Base-by-base conservation (phyloP, 1,284 basidiomycete species). In the Apiotrichum gamsii region DNA sequence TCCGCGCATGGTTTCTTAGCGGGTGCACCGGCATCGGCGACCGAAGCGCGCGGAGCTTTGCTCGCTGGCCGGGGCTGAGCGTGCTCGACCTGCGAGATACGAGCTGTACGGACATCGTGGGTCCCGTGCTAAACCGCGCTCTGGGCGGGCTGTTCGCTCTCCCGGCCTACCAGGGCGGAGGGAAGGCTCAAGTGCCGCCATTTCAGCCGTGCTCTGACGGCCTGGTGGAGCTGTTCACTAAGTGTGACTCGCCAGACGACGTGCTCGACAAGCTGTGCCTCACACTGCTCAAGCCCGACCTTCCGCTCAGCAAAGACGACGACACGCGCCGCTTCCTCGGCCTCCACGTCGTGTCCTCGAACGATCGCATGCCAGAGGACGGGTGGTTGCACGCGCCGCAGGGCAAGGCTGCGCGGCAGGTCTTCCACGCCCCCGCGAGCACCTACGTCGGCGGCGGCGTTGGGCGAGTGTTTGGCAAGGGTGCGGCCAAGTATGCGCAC, bases 71-170 rank as follows among this genome's bases (percentile, higher is more conserved):
- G 0, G 68, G 68, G 1, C 49, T 70, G 29, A 48, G 57, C 5
- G 31, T 65, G 15, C 47, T 70, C 1, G 66, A 70, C 30, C 34
- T 66, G 0, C 61, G 68, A 8, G 57, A 62, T 21, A 69, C 68
- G 9, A n/a, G n/a, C n/a, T n/a, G n/a, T n/a, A n/a, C n/a, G n/a
- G n/a, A n/a, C n/a, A n/a, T n/a, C n/a, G n/a, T n/a, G n/a, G n/a
- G n/a, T n/a, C n/a, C n/a, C n/a, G n/a, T n/a, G n/a, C n/a, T n/a
- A n/a, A n/a, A n/a, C n/a, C n/a, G n/a, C n/a, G n/a, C n/a, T n/a
- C n/a, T n/a, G n/a, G n/a, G n/a, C n/a, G n/a, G n/a, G n/a, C n/a
- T n/a, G n/a, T n/a, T n/a, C n/a, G n/a, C n/a, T n/a, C n/a, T n/a
- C n/a, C n/a, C n/a, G n/a, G n/a, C n/a, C n/a, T n/a, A n/a, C n/a